These are phyloP conservation scores for Coleophoma eucalyptorum DNA, from an alignment of 2,329 filamentous ascomycete genomes.

Conservation along the genomic window DNA sequence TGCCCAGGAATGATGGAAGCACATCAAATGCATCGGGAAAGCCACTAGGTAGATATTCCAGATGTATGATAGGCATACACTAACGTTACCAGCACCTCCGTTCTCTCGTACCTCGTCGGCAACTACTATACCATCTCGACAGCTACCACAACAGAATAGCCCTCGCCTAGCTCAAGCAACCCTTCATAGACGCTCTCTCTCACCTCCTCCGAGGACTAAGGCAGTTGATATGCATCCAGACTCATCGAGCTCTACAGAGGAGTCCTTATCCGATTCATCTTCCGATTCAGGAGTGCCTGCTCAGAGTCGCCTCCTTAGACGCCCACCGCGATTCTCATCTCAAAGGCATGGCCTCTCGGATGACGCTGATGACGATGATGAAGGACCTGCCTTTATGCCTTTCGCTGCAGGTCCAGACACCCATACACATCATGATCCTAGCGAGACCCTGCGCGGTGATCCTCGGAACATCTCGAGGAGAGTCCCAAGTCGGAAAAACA, in stretches of 20 bases:
- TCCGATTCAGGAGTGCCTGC: slow-evolving; percentile 21
- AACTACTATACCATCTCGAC: slow-evolving; percentile 24
- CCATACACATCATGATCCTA: slow-evolving; percentile 20
- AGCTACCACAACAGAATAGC: slow-evolving; percentile 16
- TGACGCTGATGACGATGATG: slow-evolving; percentile 25
- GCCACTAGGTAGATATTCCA: slow-evolving; percentile 14
- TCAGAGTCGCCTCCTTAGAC: slow-evolving; percentile 25
- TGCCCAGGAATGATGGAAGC: slow-evolving; percentile 17
- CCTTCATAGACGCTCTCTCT: slow-evolving; percentile 18
- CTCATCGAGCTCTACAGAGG: slow-evolving; percentile 12
- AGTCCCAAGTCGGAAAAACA: slow-evolving; percentile 10
- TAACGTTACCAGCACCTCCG: slow-evolving; percentile 21
- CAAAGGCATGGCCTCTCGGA: slow-evolving; percentile 19
- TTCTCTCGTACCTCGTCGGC: slow-evolving; percentile 26
- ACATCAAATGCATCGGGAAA: slow-evolving; percentile 15
- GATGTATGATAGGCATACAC: not conserved
- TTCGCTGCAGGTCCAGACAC: slow-evolving; percentile 10
- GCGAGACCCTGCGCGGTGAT: slow-evolving; percentile 23
- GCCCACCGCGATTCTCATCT: slow-evolving; percentile 19
- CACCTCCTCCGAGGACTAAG: slow-evolving; percentile 14
- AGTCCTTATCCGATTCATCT: slow-evolving; percentile 14
- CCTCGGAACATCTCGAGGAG: slow-evolving; percentile 13
- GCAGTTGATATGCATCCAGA: slow-evolving; percentile 7
- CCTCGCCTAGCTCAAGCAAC: slow-evolving; percentile 21
- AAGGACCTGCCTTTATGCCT: slow-evolving; percentile 26